Conservation (phyloP, 208 protist species). For the Leishmania major region DNA sequence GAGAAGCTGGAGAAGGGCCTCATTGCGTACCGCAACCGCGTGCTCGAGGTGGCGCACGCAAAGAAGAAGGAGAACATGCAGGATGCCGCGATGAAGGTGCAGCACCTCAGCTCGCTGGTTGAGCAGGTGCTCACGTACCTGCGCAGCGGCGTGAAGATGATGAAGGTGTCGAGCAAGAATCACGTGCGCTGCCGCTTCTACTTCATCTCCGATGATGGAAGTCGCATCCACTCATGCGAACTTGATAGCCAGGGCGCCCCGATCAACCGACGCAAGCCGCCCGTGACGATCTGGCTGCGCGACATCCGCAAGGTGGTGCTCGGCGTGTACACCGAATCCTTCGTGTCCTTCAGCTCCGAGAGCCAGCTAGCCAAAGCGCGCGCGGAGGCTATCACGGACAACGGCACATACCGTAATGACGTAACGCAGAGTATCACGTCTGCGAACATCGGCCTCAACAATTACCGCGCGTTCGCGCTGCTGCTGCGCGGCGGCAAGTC, state of each 20-base stretch:
- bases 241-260: conserved; percentile 76
- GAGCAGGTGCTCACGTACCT: conserved; percentile 91
- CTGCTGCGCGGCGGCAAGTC: conserved; percentile 83
- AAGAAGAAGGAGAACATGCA: conserved; percentile 88
- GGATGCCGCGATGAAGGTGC: conserved; percentile 82
- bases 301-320: conserved; percentile 88
- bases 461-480: conserved; percentile 88
- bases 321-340: conserved; percentile 84
- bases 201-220: conserved; percentile 90
- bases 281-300: conserved; percentile 82
- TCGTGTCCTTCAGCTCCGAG: conserved; percentile 74
- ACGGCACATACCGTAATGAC: conserved; percentile 81
- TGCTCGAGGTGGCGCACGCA: conserved; percentile 74
- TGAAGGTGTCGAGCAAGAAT: conserved; percentile 86
- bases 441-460: conserved; percentile 78
- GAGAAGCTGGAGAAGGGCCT: conserved; percentile 89
- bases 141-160: conserved; percentile 83
- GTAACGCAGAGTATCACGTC: conserved; percentile 78
- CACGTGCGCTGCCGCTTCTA: conserved; percentile 80
- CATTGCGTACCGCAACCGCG: conserved; percentile 78
- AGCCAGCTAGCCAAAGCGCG: conserved; percentile 73
- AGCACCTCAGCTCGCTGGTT: conserved; percentile 78
- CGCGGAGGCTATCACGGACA: conserved; percentile 69
- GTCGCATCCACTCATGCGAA: conserved; percentile 89
- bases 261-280: conserved; percentile 84